Evolutionary conservation across 2,329 filamentous ascomycete species (phyloP).

Genomic region (Orbilia ellipsospora): DNA sequence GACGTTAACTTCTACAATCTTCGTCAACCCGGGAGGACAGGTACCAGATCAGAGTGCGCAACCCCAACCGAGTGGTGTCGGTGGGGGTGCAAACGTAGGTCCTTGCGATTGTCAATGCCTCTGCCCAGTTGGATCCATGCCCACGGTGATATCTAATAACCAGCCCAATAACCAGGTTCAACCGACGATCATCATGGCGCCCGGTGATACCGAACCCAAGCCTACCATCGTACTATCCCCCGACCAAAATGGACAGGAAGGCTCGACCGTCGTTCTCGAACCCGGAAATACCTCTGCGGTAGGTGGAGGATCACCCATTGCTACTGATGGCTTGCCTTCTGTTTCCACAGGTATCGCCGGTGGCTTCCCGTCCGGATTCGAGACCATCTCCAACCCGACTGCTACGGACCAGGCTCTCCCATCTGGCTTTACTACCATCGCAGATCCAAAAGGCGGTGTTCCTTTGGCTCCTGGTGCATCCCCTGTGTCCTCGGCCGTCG

Average conservation of each 20-base stretch:
- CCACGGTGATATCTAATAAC: conserved; percentile 3
- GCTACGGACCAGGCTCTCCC: conserved; percentile 5
- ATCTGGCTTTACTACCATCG: conserved; percentile 41
- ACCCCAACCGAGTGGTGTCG: conserved; percentile 17
- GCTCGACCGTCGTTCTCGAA: conserved; percentile 11
- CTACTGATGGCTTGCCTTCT: neutral
- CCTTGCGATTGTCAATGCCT: conserved; percentile 47
- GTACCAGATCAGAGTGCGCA: conserved; percentile 17
- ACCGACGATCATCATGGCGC: too few relatives aligned
- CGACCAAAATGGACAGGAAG: neutral
- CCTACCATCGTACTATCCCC: conserved; percentile 27
- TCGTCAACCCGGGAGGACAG: conserved; percentile 17
- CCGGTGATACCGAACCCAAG: neutral
- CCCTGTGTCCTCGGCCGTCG: neutral
- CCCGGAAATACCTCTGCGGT: neutral
- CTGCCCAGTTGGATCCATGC: conserved; percentile 35
- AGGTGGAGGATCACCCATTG: neutral
- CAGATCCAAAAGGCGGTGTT: conserved; percentile 6
- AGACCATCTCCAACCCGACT: conserved; percentile 4
- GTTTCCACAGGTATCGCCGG: too few relatives aligned
- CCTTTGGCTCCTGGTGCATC: too few relatives aligned
- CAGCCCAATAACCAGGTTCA: neutral
- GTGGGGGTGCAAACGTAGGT: neutral
- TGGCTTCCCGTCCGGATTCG: neutral
- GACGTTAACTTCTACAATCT: conserved; percentile 22